Percentiles rank a stretch among this genome's conserved stretches.
Evolutionary conservation across 192 early-diverging fungal genomes (phyloP).

Genomic region (Umbelopsis isabellina): DNA sequence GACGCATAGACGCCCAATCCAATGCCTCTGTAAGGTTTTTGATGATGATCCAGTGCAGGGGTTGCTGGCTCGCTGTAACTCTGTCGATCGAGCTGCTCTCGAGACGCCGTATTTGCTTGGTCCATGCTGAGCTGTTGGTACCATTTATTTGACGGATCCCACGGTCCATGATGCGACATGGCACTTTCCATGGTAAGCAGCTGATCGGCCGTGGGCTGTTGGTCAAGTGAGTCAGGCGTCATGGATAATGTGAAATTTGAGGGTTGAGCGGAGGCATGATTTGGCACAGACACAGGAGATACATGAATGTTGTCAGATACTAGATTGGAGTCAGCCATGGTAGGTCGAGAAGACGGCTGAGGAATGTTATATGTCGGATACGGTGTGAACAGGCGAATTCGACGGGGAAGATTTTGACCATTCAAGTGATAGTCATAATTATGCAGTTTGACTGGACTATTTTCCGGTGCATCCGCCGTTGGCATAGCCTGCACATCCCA

Average conservation of each 20-base stretch:
- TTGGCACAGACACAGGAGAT: not conserved
- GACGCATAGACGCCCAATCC: constrained; percentile 42
- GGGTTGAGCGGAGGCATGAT: not conserved
- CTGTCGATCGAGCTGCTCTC: not conserved
- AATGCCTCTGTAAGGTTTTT: constrained; percentile 30
- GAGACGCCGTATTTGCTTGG: not conserved
- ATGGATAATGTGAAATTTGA: not conserved
- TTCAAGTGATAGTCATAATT: constrained; percentile 12
- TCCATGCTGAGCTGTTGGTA: not conserved
- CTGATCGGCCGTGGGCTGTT: not conserved
- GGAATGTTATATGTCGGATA: constrained; percentile 10
- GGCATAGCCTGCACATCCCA: constrained; percentile 3
- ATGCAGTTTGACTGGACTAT: constrained; percentile 12
- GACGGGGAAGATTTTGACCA: constrained; percentile 2
- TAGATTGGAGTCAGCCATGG: not conserved
- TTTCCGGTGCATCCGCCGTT: not conserved
- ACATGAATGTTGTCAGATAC: constrained; percentile 4
- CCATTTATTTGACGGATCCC: constrained; percentile 7
- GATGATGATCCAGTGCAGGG: not conserved
- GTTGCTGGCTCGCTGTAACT: not conserved
- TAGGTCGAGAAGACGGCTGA: not conserved
- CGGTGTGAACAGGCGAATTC: constrained; percentile 1
- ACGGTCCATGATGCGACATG: not conserved
- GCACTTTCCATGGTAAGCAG: not conserved
- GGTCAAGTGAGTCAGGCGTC: not conserved